Evolutionary conservation across 225 moss, liverwort and hornwort genomes (phyloP).

Genomic region (Sphagnum tenellum): DNA sequence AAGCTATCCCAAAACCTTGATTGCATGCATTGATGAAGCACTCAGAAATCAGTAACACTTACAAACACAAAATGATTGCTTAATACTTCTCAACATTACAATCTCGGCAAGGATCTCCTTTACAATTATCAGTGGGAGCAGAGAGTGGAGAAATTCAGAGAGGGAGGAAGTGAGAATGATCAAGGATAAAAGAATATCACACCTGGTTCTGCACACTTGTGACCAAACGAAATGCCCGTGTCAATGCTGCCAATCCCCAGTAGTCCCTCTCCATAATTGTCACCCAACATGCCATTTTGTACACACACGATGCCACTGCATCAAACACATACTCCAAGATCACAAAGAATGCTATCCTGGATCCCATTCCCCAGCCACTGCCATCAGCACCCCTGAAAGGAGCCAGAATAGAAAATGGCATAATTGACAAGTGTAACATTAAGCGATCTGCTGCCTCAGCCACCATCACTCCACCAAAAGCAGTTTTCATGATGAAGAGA

Average conservation of each 20-base stretch:
- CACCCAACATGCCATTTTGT: conserved; percentile 50
- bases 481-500: conserved; percentile 37
- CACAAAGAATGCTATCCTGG: conserved; percentile 38
- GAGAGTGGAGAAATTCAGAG: no score
- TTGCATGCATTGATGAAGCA: no score
- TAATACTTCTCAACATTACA: background rate
- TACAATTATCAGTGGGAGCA: background rate
- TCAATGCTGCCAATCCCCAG: conserved; percentile 50
- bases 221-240: conserved; percentile 38
- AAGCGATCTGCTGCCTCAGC: conserved; percentile 38
- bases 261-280: conserved; percentile 48
- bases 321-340: conserved; percentile 35
- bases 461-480: conserved; percentile 37
- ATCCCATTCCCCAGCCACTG: conserved; percentile 26
- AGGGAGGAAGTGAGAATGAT: no score
- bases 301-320: conserved; percentile 32
- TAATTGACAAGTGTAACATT: conserved; percentile 37
- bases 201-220: conserved; percentile 40
- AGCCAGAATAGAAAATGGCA: conserved; percentile 51
- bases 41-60: no score
- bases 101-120: background rate
- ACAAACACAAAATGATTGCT: background rate
- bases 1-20: no score
- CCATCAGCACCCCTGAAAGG: conserved; percentile 47
- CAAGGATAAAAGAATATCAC: background rate